phyloP scores from a whole-genome alignment of 2,329 filamentous ascomycete genomes.

The Fusarium sp. region DNA sequence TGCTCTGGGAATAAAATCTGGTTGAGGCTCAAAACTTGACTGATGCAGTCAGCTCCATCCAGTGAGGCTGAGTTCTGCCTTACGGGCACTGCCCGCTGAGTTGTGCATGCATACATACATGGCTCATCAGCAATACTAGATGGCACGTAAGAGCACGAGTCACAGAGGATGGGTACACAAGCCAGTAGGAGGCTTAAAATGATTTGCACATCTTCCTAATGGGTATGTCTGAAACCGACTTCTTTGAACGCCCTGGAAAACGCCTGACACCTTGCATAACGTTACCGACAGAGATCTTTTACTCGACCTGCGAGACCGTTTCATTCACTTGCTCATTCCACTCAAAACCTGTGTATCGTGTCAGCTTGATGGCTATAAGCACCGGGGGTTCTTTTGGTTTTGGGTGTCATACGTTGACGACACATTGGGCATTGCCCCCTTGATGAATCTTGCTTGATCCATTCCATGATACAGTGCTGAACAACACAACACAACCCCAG shows the following conservation, averaged over 20 bases:
- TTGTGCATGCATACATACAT: conserved; percentile 11
- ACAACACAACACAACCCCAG: conserved; percentile 2
- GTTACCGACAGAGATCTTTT: conserved; percentile 33
- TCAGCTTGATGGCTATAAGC: conserved; percentile 8
- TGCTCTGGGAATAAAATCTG: background rate
- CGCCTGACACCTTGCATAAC: conserved; percentile 37
- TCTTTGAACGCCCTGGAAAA: conserved; percentile 35
- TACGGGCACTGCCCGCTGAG: conserved; percentile 1
- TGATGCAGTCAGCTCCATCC: conserved; percentile 1
- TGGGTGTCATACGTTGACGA: conserved; percentile 77
- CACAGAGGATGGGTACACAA: conserved; percentile 2
- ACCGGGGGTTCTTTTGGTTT: background rate
- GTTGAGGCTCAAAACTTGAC: conserved; percentile 22
- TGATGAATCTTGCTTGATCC: conserved; percentile 94
- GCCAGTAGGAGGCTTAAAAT: conserved; percentile 14
- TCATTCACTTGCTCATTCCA: conserved; percentile 55
- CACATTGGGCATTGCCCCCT: conserved; percentile 99
- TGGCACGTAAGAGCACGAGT: background rate
- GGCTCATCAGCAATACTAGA: conserved; percentile 1
- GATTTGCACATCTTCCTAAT: conserved; percentile 3
- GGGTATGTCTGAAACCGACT: conserved; percentile 22
- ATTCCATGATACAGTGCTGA: conserved; percentile 94
- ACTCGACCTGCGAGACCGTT: conserved; percentile 46
- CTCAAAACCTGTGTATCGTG: conserved; percentile 53
- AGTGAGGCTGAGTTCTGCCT: conserved; percentile 26